A percentile compares a stretch with the other conserved stretches of the same genome.
Evolutionary conservation across 2,329 filamentous ascomycete genomes (phyloP).

Genomic region (Diaporthe aspalathi): DNA sequence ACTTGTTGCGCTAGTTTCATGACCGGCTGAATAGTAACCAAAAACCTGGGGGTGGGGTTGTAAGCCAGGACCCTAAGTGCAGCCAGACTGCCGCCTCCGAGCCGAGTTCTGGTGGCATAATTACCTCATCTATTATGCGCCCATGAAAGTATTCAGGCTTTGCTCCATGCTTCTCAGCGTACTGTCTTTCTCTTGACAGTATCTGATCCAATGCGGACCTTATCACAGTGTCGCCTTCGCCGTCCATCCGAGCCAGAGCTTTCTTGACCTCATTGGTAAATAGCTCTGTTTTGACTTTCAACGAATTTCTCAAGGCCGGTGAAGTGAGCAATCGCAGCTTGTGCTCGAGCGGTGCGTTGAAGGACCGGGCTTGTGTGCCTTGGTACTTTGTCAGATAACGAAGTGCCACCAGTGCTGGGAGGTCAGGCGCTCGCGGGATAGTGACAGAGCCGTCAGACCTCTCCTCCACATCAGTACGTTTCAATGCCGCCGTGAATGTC

Average conservation of each 20-base stretch:
- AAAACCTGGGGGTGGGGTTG: conserved; percentile 41
- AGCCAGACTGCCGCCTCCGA: background rate
- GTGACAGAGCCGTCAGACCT: background rate
- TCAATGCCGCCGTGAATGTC: background rate
- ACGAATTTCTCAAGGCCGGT: background rate
- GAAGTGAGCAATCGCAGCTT: background rate
- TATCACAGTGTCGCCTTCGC: background rate
- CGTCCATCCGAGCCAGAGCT: background rate
- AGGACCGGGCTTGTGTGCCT: background rate
- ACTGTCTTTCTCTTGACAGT: background rate
- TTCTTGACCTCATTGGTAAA: background rate
- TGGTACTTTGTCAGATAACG: background rate
- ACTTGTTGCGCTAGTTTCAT: conserved; percentile 48
- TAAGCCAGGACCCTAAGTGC: background rate
- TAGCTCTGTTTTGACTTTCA: background rate
- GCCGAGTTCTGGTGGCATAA: background rate
- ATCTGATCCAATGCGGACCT: conserved; percentile 1
- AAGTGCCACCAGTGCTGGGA: background rate
- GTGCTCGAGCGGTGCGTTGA: background rate
- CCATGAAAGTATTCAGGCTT: conserved; percentile 1
- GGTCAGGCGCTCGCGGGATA: background rate
- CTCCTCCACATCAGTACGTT: background rate
- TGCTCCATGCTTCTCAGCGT: background rate
- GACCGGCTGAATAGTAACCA: conserved; percentile 48
- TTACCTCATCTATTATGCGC: background rate